Base-by-base conservation (phyloP, 306 rosid species). In the Cucumis hystrix region DNA sequence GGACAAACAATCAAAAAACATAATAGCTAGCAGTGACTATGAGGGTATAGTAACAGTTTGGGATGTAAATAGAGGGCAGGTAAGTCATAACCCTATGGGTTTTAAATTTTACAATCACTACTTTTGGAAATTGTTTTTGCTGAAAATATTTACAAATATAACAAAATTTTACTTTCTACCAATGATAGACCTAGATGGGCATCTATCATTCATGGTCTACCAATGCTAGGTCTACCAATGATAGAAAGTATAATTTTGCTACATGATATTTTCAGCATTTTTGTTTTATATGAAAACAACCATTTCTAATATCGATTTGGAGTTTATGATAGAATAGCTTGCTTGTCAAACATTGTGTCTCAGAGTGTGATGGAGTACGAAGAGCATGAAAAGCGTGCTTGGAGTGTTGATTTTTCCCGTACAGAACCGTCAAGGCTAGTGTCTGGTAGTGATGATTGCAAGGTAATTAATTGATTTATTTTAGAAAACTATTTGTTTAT, bases 361-460 rank as follows among this genome's bases (percentile, higher is more conserved):
- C 90, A 95, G 97, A 90, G 99, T 85, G 64, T 95, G 80, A 92
- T 95, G 99, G 99, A 95, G 76, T 95, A 92, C 77, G 97, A 95
- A 88, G 99, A 95, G 83, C 97, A 95, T 89, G 99, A 95, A 84
- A 95, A 92, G 66, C 96, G 99, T 74, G 96, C 97, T 8, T 95
- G 99, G 99, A 95, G 99, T 84, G 99, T 95, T 85, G 99, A 95
- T 84, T 95, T 90, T 87, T 92, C 99, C 16, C 86, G 89, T 80
- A 92, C 96, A 43, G 97, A 92, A n/a, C 99, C 99, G 49, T 84
- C 96, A 9, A 92, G 85, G 99, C 97, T 95, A 65, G 93, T 95
- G 71, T 95, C 97, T 61, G 97, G 99, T 73, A 95, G 99, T 65
- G 99, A 95, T 86, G 99, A 95, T 84, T 95, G 96, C 83, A 95